Conservation (phyloP, 805 yeast genomes). For the Priceomyces fermenticarens region DNA sequence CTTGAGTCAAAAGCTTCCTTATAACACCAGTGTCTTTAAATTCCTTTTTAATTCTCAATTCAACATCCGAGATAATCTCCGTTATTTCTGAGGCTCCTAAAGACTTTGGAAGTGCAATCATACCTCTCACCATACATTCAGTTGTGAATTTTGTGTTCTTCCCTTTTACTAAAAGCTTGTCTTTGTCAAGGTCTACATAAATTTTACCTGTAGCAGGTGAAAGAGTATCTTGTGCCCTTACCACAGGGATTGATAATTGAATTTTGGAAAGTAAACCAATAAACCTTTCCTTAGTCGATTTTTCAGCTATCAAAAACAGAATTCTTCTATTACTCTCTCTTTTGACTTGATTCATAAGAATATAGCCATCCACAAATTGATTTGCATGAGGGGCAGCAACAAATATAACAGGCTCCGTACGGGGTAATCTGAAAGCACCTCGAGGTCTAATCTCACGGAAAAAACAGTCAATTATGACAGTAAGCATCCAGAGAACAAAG, state of each 20-base stretch:
- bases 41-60: slow-evolving; percentile 64
- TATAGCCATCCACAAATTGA: slow-evolving; percentile 80
- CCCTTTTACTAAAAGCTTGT: slow-evolving; percentile 60
- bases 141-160: slow-evolving; percentile 61
- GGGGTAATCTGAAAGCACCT: slow-evolving; percentile 73
- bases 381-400: slow-evolving; percentile 99
- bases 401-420: slow-evolving; percentile 79
- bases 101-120: slow-evolving; percentile 73
- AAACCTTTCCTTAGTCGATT: slow-evolving; percentile 59
- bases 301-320: slow-evolving; percentile 82
- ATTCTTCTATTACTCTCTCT: slow-evolving; percentile 64
- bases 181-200: slow-evolving; percentile 46
- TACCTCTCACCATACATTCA: slow-evolving; percentile 62
- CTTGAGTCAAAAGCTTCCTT: slow-evolving; percentile 42
- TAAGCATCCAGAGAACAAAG: slow-evolving; percentile 33
- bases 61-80: slow-evolving; percentile 69
- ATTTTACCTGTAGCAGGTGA: slow-evolving; percentile 65
- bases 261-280: slow-evolving; percentile 76
- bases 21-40: slow-evolving; percentile 53
- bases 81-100: slow-evolving; percentile 73
- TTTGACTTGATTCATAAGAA: slow-evolving; percentile 79
- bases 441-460: slow-evolving; percentile 87
- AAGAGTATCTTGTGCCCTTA: slow-evolving; percentile 86
- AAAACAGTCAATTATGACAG: slow-evolving; percentile 54
- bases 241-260: slow-evolving; percentile 85